Evolutionary conservation across 2,329 filamentous ascomycete genomes (phyloP), one percentile per base, ranked within the genome.

Genomic region (Aspergillus uvarum): DNA sequence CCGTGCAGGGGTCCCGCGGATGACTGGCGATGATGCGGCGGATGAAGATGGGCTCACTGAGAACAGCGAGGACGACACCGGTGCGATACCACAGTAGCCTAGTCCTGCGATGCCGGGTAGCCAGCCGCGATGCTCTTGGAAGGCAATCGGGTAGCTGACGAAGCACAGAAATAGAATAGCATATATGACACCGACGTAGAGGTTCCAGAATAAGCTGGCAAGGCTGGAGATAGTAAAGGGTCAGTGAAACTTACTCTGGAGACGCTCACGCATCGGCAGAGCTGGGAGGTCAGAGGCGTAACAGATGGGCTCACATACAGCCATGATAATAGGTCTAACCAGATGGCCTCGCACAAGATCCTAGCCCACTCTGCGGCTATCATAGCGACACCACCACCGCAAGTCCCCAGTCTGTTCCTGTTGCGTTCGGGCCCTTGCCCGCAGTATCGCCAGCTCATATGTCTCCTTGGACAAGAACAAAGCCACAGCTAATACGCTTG

Each of bases 81-180:
- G 83, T 59, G 16, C 63, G 4, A 68, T 84, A 10, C 89, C 91
- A 11, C 86, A 70, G 71, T 92, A 95, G 1, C 89, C 83, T 5
- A 95, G 82, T 0, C 91, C 91, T 0, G 86, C 84, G 42, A 88
- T 77, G 2, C 88, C 86, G 0, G 87, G 79, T 1, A 80, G 80
- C 91, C 91, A 95, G 58, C 89, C 89, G 12, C 91, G 87, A 59
- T 82, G 70, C 42, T 88, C 80, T 12, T 82, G 79, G 72, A 92
- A 94, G 47, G 93, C 87, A 59, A 93, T 87, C 0, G 90, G 90
- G 70, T 92, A 92, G 12, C 89, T 89, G 16, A 94, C 87, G 76
- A 95, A 95, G 76, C 89, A 93, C 22, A 94, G 84, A 68, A 92
- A 92, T 2, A 95, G 78, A n/a, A 93, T 89, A 14, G 86, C 89